Percentiles rank a stretch among this genome's conserved stretches.
Conservation (phyloP, 2,329 filamentous ascomycete genomes). For the Cordyceps cicadae region DNA sequence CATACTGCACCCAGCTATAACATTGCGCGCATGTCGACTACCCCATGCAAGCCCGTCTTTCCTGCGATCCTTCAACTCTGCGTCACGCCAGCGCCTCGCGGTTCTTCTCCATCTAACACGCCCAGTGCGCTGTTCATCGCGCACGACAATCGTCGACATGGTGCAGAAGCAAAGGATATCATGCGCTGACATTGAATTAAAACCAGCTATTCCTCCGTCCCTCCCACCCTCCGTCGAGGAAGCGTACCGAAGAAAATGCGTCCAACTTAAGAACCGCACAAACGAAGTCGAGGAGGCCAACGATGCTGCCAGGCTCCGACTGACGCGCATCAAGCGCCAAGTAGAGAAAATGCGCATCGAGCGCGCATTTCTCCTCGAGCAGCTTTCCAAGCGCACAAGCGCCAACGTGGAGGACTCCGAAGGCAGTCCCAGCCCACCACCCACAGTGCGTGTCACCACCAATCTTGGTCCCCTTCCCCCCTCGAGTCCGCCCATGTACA, state of each 20-base stretch:
- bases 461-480: neutral
- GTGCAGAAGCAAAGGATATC: slow-evolving; percentile 29
- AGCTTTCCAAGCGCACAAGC: slow-evolving; percentile 66
- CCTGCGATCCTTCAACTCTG: slow-evolving; percentile 8
- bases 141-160: slow-evolving; percentile 18
- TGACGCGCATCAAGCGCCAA: slow-evolving; percentile 71
- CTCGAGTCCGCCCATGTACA: neutral
- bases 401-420: slow-evolving; percentile 71
- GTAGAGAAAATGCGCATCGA: slow-evolving; percentile 89
- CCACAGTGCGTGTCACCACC: slow-evolving; percentile 50
- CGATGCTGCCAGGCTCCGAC: slow-evolving; percentile 70
- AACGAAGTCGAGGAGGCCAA: slow-evolving; percentile 89
- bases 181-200: slow-evolving; percentile 27
- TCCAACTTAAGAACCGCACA: slow-evolving; percentile 84
- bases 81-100: neutral
- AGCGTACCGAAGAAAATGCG: slow-evolving; percentile 93
- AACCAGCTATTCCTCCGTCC: slow-evolving; percentile 45
- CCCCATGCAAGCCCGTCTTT: neutral
- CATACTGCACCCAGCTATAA: neutral
- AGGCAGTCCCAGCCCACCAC: slow-evolving; percentile 69
- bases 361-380: slow-evolving; percentile 65
- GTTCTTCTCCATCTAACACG: neutral
- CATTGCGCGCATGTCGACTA: neutral
- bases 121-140: neutral
- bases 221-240: slow-evolving; percentile 87